Evolutionary conservation across 2,329 filamentous ascomycete genomes (phyloP), one percentile per base, ranked within the genome.

Genomic region (Magnaporthiopsis incrustans): DNA sequence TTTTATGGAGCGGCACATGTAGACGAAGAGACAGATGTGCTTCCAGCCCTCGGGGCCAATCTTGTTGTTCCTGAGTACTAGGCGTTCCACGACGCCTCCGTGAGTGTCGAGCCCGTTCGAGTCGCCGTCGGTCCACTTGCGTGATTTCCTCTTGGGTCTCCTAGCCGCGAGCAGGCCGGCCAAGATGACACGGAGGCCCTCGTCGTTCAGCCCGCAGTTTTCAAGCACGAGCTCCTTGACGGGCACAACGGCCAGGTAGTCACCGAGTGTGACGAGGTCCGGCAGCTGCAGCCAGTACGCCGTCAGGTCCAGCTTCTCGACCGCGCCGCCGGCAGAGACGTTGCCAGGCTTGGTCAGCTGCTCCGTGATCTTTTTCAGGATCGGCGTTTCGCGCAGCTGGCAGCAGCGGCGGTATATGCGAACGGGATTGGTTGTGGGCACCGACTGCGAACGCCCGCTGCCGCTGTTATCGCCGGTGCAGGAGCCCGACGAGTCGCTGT

Each of bases 391-490:
- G 65, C 95, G 86, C 35, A 99, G 79, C 73, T 98, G 94, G 73
- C 95, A 98, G 74, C 95, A 98, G 72, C 95, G 84, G 68, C 94
- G 85, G 75, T 99, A 99, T 71, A 99, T 96, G 65, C 94, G 85
- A 18, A 93, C 86, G 2, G 95, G 94, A 72, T 97, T 95, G 1
- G 90, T 96, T 0, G 94, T 97, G 0, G 94, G 93, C 62, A 85
- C 80, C 66, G 84, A 82, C 71, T 91, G 87, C 22, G 82, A 79
- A 67, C 78, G 83, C 0, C 83, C 76, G 8, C 73, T 67, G 64
- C 71, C 60, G 67, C 67, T 33, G 30, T 58, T 32, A 2, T 66
- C 67, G 67, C 64, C 66, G 67, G 66, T 15, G 65, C 65, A 67
- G 66, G 77, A 75, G 22, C 75, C 73, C 14, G 80, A 81, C 33